Base-by-base conservation (phyloP, 2,329 filamentous ascomycete species). In the Rhynchosporium agropyri region DNA sequence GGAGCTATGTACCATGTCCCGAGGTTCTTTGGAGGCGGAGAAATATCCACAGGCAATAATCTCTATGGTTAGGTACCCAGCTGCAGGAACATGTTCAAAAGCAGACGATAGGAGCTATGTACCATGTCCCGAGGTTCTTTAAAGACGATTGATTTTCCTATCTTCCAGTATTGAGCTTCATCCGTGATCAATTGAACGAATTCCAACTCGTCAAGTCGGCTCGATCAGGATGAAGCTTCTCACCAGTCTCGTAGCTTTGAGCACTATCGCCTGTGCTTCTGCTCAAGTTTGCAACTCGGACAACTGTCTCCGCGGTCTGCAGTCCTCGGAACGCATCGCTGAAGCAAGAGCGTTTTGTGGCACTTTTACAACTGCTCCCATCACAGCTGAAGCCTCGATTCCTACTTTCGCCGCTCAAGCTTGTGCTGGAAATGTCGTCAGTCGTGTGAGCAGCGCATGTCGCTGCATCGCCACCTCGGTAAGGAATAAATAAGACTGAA, bases 371-470 rank as follows among this genome's bases (percentile, higher is more conserved):
- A 61, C 62, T 7, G 56, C 60, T 4, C 31, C 62, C n/a, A 62
- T 63, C n/a, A 63, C 58, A 12, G 61, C 56, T 26, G 63, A 28
- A 45, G 54, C 54, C 20, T 45, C 43, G 13, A 45, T 67, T 36
- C 65, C 65, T 13, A 55, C 60, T 28, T 67, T 59, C 51, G 65
- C 63, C 3, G 58, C 58, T 48, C 48, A 43, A 20, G 65, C 57
- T 29, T 67, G 65, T 43, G 57, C 61, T 5, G 63, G 63, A 13
- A 28, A 65, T 55, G 63, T 65, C 31, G 61, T 51, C 10, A 65
- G 63, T 26, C 60, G 65, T 29, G 55, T 65, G 28, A 67, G 65
- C 55, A 65, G 63, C 60, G 65, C 65, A 3, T 67, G 65, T 49
- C 62, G 49, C 38, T 67, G 65, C 26, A 65, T 67, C 59, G 53